These are phyloP conservation scores for Paracoccidioides lutzii DNA, from an alignment of 2,329 filamentous ascomycete genomes.

Conservation along the genomic window DNA sequence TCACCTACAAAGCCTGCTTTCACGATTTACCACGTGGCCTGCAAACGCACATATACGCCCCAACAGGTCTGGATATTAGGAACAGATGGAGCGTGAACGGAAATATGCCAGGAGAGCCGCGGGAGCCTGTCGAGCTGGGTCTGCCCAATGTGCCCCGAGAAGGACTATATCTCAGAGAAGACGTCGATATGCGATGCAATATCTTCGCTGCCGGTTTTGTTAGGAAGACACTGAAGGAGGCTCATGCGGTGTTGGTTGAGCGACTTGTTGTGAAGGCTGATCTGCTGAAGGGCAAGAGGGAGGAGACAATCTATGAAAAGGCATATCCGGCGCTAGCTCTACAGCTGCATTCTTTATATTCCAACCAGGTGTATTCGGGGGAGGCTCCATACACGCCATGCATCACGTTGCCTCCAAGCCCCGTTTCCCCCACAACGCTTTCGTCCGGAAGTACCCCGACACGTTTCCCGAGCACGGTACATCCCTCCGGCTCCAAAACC, in stretches of 20 bases:
- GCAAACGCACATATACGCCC: slow-evolving; percentile 73
- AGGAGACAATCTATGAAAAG: slow-evolving; percentile 7
- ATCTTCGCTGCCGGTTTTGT: slow-evolving; percentile 63
- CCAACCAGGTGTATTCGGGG: not conserved
- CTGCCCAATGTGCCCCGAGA: slow-evolving; percentile 46
- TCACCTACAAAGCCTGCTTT: slow-evolving; percentile 71
- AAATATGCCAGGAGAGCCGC: slow-evolving; percentile 55
- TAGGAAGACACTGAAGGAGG: slow-evolving; percentile 67
- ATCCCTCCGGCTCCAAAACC: not conserved
- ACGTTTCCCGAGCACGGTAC: not conserved
- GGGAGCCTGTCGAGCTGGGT: slow-evolving; percentile 52
- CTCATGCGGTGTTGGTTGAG: slow-evolving; percentile 58
- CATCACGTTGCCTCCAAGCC: not conserved
- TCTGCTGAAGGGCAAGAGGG: slow-evolving; percentile 20
- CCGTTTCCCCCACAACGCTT: not conserved
- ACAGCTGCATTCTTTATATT: not conserved
- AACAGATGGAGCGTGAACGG: slow-evolving; percentile 68
- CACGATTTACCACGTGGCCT: slow-evolving; percentile 59
- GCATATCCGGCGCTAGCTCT: not conserved
- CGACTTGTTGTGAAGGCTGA: slow-evolving; percentile 44
- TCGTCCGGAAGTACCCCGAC: too few relatives aligned
- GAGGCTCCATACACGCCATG: not conserved
- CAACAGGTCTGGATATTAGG: slow-evolving; percentile 65
- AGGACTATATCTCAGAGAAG: slow-evolving; percentile 72
- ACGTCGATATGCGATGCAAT: slow-evolving; percentile 72